Percentiles rank a stretch among this genome's conserved stretches.
phyloP scores from a whole-genome alignment of 1,284 basidiomycete genomes.

The Wallemia ichthyophaga region DNA sequence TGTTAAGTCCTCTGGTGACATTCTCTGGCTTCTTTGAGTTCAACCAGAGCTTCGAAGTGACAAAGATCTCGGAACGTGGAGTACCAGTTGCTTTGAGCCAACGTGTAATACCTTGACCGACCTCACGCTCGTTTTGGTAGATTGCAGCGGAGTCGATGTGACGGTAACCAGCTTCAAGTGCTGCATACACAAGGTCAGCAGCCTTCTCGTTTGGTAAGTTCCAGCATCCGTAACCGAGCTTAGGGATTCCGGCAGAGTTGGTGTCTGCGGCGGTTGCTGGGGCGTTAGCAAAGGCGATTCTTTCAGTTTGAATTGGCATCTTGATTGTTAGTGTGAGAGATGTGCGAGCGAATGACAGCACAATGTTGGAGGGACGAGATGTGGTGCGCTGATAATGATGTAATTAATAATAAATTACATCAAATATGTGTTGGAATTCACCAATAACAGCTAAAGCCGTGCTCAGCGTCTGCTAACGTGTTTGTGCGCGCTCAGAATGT shows the following conservation, averaged over 20 bases:
- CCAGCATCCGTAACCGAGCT: neutral
- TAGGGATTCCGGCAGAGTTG: neutral
- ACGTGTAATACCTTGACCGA: constrained; percentile 38
- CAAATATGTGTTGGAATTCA: too few species aligned
- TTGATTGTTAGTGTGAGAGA: neutral
- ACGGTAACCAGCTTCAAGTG: neutral
- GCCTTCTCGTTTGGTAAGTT: neutral
- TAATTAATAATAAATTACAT: too few species aligned
- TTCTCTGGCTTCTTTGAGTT: neutral
- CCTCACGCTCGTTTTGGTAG: constrained; percentile 46
- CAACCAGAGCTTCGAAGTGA: constrained; percentile 31
- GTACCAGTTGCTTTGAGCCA: constrained; percentile 32
- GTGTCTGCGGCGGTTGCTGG: neutral
- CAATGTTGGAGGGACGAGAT: too few species aligned
- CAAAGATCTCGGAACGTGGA: constrained; percentile 46
- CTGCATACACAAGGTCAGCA: neutral
- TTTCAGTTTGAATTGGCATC: neutral
- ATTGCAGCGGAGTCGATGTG: neutral
- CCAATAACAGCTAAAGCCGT: too few species aligned
- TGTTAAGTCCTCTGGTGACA: neutral
- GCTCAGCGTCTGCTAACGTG: too few species aligned
- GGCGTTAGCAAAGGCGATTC: neutral
- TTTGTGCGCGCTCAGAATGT: too few species aligned
- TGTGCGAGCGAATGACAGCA: too few species aligned
- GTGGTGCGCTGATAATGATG: too few species aligned